Conservation (phyloP, 2,329 filamentous ascomycete species). For the Furcasterigmium sp. region DNA sequence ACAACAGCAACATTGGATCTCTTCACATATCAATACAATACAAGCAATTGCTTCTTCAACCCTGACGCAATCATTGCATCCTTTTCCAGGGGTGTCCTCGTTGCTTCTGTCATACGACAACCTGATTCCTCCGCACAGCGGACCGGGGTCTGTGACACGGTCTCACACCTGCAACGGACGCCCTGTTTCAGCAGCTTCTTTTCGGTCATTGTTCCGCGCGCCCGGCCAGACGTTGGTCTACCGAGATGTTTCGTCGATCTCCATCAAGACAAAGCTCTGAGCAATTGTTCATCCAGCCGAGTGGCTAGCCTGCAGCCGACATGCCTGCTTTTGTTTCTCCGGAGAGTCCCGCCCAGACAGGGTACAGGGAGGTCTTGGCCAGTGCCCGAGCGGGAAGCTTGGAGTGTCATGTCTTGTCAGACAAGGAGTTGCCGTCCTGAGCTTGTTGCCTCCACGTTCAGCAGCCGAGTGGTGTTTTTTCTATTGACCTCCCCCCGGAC, state of each 20-base stretch:
- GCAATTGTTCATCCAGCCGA: not conserved
- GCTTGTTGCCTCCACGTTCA: too few relatives aligned
- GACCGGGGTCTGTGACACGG: constrained; percentile 12
- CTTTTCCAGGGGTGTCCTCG: not conserved
- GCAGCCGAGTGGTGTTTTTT: too few relatives aligned
- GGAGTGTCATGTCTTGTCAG: too few relatives aligned
- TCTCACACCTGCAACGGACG: constrained; percentile 12
- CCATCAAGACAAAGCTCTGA: not conserved
- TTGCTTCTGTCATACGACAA: not conserved
- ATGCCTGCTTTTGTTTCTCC: too few relatives aligned
- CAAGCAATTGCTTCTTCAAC: too few relatives aligned
- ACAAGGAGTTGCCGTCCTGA: too few relatives aligned
- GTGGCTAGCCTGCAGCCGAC: too few relatives aligned
- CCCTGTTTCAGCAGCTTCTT: constrained; percentile 9
- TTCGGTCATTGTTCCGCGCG: not conserved
- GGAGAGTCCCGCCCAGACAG: too few relatives aligned
- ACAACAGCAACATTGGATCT: not conserved
- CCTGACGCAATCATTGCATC: not conserved
- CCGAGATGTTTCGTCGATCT: constrained; percentile 1
- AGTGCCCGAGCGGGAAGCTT: too few relatives aligned
- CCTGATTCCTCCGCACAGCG: not conserved
- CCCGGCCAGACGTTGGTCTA: not conserved
- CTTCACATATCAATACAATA: not conserved
- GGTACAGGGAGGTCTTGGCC: too few relatives aligned
- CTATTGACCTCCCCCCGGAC: too few relatives aligned